These are phyloP conservation scores for Alloteropsis semialata DNA, from an alignment of 176 grass and related monocot genomes.

Conservation along the genomic window DNA sequence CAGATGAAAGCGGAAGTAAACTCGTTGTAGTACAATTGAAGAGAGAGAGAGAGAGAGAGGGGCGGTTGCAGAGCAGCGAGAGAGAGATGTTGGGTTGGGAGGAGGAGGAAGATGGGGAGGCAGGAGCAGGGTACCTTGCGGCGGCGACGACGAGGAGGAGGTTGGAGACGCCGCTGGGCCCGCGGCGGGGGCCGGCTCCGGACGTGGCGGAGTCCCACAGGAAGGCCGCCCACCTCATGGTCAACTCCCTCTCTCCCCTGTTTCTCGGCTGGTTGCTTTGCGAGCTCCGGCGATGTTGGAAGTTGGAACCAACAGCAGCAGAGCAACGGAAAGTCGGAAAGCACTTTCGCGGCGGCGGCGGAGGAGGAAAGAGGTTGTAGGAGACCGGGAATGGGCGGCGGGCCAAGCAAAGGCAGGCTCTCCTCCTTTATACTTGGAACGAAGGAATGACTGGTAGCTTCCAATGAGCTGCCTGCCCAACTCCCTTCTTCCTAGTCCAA, in stretches of 20 bases:
- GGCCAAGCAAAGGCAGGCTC: not conserved
- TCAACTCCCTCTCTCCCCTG: not conserved
- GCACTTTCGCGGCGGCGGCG: no score
- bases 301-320: not conserved
- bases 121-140: conserved; percentile 44
- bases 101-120: not conserved
- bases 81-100: not conserved
- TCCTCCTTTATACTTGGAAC: not conserved
- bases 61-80: not conserved
- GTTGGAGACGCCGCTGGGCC: conserved; percentile 59
- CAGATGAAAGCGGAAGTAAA: no score
- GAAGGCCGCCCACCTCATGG: conserved; percentile 58
- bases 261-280: not conserved
- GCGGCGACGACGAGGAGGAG: conserved; percentile 73
- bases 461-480: no score
- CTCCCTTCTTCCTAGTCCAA: not conserved
- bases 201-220: conserved; percentile 22
- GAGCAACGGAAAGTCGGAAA: not conserved
- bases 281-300: conserved; percentile 37
- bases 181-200: not conserved
- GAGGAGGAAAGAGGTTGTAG: no score
- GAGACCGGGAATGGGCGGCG: not conserved
- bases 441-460: not conserved
- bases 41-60: not conserved
- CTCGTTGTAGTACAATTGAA: not conserved